Evolutionary conservation across 306 rosid species (phyloP).

Genomic region (Quercus variabilis): DNA sequence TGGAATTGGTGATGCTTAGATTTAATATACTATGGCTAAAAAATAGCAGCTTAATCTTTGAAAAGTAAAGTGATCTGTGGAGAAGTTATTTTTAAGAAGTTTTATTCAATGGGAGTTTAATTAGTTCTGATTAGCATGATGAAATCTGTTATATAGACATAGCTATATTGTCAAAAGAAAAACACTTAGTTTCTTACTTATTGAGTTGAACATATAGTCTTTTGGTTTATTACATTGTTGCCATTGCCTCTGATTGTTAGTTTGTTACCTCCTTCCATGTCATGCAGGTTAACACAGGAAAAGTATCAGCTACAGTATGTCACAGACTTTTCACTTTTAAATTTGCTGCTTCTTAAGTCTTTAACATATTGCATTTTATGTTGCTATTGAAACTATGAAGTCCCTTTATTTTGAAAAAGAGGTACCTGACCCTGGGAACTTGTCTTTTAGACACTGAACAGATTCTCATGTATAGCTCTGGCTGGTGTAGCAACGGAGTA

Average conservation of each 20-base stretch:
- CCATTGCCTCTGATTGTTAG: slow-evolving; percentile 12
- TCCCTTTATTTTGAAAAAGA: slow-evolving; percentile 14
- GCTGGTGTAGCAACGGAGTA: slow-evolving; percentile 93
- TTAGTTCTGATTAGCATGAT: background rate
- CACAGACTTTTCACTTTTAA: slow-evolving; percentile 17
- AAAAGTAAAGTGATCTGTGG: background rate
- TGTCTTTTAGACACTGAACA: slow-evolving; percentile 66
- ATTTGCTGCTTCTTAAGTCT: background rate
- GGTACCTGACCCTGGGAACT: slow-evolving; percentile 20
- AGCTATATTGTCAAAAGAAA: background rate
- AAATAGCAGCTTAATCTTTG: background rate
- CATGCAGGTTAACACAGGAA: slow-evolving; percentile 71
- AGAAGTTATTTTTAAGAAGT: background rate
- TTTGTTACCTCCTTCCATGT: slow-evolving; percentile 18
- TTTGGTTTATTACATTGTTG: background rate
- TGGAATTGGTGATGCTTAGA: background rate
- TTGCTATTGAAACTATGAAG: background rate
- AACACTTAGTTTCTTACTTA: background rate
- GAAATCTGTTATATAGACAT: background rate
- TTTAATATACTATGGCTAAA: background rate
- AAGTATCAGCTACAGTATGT: slow-evolving; percentile 77
- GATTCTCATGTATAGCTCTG: slow-evolving; percentile 84
- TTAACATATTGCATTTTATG: background rate
- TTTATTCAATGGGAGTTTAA: background rate
- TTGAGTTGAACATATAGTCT: background rate